Conservation (phyloP, 2,329 filamentous ascomycete species). For the Trichoderma simmonsii region DNA sequence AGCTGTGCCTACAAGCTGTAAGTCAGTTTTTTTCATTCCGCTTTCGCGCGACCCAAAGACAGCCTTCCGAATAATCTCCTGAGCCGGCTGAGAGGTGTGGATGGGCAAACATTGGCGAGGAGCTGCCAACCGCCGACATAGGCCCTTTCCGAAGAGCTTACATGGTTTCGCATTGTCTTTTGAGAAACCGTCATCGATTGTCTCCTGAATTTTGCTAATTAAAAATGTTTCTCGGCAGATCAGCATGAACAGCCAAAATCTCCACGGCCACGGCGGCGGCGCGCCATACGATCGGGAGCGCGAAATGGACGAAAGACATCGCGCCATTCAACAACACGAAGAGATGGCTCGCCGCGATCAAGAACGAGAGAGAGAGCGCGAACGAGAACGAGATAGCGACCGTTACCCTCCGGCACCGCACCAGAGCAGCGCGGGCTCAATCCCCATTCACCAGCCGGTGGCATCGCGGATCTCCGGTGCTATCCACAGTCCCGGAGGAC, state of each 20-base stretch:
- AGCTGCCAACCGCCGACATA: not conserved
- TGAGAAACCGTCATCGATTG: not conserved
- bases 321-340: slow-evolving; percentile 45
- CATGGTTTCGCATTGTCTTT: not conserved
- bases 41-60: slow-evolving; percentile 27
- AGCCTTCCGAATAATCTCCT: slow-evolving; percentile 9
- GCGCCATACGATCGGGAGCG: slow-evolving; percentile 48
- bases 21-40: slow-evolving; percentile 24
- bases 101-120: not conserved
- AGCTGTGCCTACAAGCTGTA: slow-evolving; percentile 36
- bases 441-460: slow-evolving; percentile 91
- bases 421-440: slow-evolving; percentile 82
- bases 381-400: slow-evolving; percentile 63
- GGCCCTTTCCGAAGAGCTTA: not conserved
- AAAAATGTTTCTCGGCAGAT: slow-evolving; percentile 17
- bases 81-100: slow-evolving; percentile 1
- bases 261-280: slow-evolving; percentile 40
- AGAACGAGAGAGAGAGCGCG: slow-evolving; percentile 55
- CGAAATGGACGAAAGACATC: slow-evolving; percentile 48
- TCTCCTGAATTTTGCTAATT: slow-evolving; percentile 10
- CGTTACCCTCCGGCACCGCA: slow-evolving; percentile 68
- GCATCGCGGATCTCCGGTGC: slow-evolving; percentile 75
- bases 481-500: slow-evolving; percentile 87
- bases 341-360: slow-evolving; percentile 56
- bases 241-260: slow-evolving; percentile 47